Evolutionary conservation across 2,329 filamentous ascomycete genomes (phyloP).

Genomic region (Blastomyces silverae): DNA sequence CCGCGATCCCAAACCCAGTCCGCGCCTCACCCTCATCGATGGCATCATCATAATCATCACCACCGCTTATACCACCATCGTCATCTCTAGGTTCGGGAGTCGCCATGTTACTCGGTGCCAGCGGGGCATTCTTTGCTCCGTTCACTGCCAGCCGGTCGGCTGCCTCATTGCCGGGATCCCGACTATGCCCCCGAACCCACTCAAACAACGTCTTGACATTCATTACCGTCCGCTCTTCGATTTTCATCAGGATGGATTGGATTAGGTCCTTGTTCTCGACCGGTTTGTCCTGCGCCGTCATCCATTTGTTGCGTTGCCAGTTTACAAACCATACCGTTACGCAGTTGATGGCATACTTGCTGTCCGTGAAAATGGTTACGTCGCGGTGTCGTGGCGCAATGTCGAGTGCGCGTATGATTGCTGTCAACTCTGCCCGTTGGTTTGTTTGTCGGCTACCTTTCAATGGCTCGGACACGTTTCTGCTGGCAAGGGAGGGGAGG

Average conservation of each 20-base stretch:
- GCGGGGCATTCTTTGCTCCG: conserved; percentile 47
- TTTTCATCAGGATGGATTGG: conserved; percentile 60
- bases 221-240: conserved; percentile 59
- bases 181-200: conserved; percentile 85
- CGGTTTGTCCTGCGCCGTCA: conserved; percentile 58
- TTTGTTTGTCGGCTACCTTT: conserved; percentile 75
- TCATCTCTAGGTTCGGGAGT: conserved; percentile 27
- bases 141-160: conserved; percentile 72
- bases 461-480: conserved; percentile 70
- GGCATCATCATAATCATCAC: conserved; percentile 3
- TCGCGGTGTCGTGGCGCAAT: conserved; percentile 60
- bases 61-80: conserved; percentile 21
- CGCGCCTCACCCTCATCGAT: background rate
- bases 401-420: conserved; percentile 75
- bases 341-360: conserved; percentile 83
- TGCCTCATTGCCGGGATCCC: conserved; percentile 65
- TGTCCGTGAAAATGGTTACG: conserved; percentile 79
- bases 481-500: conserved; percentile 32
- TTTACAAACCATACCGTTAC: conserved; percentile 72
- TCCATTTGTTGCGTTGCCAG: conserved; percentile 75
- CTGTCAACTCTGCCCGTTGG: conserved; percentile 89
- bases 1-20: background rate
- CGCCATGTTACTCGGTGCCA: conserved; percentile 20
- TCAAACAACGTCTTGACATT: conserved; percentile 62
- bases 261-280: conserved; percentile 88